Conservation (phyloP, 169 alveolate genomes). For the Cryptosporidium meleagridis region DNA sequence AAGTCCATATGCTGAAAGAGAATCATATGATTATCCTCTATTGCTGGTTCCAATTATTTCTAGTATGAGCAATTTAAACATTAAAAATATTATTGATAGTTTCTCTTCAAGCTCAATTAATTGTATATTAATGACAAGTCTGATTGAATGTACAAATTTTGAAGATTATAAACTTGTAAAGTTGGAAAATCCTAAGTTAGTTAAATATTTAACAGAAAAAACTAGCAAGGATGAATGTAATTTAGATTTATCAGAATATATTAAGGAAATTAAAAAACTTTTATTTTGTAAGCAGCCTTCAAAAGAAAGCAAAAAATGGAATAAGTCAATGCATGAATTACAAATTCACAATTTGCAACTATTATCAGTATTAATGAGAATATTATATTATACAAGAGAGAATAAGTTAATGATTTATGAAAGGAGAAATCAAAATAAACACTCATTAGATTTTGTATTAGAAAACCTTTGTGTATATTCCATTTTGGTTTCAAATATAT, state of each 20-base stretch:
- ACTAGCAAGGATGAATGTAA: background rate
- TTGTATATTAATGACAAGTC: background rate
- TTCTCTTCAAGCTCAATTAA: constrained; percentile 3
- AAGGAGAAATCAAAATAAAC: background rate
- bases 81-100: background rate
- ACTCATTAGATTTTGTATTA: constrained; percentile 34
- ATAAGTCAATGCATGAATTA: constrained; percentile 14
- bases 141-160: constrained; percentile 35
- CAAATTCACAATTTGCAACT: constrained; percentile 41
- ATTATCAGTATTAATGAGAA: constrained; percentile 22
- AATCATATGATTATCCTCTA: background rate
- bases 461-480: constrained; percentile 31
- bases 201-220: background rate
- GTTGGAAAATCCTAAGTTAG: constrained; percentile 18
- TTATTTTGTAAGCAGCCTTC: background rate
- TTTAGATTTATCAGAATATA: background rate
- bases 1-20: background rate
- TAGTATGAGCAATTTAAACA: constrained; percentile 23
- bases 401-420: constrained; percentile 30
- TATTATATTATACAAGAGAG: constrained; percentile 49
- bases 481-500: constrained; percentile 22
- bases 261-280: constrained; percentile 19
- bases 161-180: background rate
- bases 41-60: constrained; percentile 31
- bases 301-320: background rate